A percentile compares a stretch with the other conserved stretches of the same genome.
Evolutionary conservation across 768 basidiomycete species (phyloP).

Genomic region (Rhodosporidiobolus odoratus): DNA sequence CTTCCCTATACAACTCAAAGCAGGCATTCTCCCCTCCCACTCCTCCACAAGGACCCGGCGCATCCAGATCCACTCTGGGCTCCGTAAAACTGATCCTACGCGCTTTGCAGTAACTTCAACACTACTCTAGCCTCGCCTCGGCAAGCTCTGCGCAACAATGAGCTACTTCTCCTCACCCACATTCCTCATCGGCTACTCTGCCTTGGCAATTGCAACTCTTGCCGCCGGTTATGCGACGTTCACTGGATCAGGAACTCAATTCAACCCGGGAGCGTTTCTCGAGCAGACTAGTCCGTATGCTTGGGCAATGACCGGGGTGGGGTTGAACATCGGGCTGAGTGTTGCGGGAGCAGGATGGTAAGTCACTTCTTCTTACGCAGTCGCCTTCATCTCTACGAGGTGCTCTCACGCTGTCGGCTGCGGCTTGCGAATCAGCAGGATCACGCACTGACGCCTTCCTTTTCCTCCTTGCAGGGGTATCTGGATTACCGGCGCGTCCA

Average conservation of each 20-base stretch:
- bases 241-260: conserved; percentile 49
- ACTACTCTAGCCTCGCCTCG: no score
- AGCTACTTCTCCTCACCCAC: conserved; percentile 10
- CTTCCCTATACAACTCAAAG: no score
- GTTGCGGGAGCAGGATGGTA: conserved; percentile 94
- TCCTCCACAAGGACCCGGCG: no score
- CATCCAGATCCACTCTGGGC: no score
- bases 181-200: conserved; percentile 10
- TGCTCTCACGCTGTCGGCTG: background rate
- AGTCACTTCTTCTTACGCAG: conserved; percentile 42
- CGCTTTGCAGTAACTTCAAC: no score
- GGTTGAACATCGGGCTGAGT: conserved; percentile 85
- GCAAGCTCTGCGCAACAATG: background rate
- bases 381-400: background rate
- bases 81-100: no score
- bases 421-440: background rate
- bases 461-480: conserved; percentile 67
- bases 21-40: no score
- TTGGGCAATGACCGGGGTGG: conserved; percentile 86
- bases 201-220: conserved; percentile 9
- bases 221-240: conserved; percentile 31
- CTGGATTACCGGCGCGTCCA: conserved; percentile 92
- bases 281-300: conserved; percentile 90
- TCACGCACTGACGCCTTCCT: background rate
- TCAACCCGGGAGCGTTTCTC: conserved; percentile 89